A percentile compares a stretch with the other conserved stretches of the same genome.
Evolutionary conservation across 2,329 filamentous ascomycete genomes (phyloP).

Genomic region (Exophiala aquamarina): DNA sequence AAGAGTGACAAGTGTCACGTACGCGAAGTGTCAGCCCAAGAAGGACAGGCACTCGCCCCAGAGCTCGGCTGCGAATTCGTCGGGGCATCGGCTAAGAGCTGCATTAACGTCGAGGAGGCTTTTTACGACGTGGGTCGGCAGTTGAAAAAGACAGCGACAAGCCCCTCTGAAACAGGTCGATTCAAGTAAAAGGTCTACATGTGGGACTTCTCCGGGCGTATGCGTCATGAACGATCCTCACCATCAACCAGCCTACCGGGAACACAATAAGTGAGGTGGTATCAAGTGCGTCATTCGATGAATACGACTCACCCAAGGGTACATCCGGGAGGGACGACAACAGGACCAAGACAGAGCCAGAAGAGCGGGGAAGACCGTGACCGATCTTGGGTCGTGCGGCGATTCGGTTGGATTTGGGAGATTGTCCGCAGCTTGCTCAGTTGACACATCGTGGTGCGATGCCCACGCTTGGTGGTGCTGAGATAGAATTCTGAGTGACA

Average conservation of each 20-base stretch:
- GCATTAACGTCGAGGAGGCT: conserved; percentile 96
- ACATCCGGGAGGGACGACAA: neutral
- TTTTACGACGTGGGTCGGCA: conserved; percentile 97
- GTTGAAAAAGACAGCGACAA: conserved; percentile 78
- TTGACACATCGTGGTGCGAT: too few species aligned
- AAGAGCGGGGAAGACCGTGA: too few species aligned
- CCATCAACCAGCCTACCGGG: conserved; percentile 23
- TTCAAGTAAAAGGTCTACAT: conserved; percentile 16
- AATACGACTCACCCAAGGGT: conserved; percentile 5
- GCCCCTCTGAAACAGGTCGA: conserved; percentile 32
- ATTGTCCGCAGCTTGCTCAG: too few species aligned
- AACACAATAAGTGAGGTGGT: conserved; percentile 19
- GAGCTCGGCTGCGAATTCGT: conserved; percentile 95
- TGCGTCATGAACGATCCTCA: conserved; percentile 17
- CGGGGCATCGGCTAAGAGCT: conserved; percentile 95
- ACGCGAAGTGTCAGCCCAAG: conserved; percentile 93
- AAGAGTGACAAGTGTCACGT: conserved; percentile 97
- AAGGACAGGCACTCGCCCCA: conserved; percentile 86
- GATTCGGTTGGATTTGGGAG: too few species aligned
- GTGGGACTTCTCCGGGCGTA: conserved; percentile 11
- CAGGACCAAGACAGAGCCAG: too few species aligned
- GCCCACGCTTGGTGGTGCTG: too few species aligned
- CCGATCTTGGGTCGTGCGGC: too few species aligned
- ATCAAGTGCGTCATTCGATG: conserved; percentile 27
- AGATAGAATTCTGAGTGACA: too few species aligned